A percentile compares a stretch with the other conserved stretches of the same genome.
Evolutionary conservation across 306 rosid species (phyloP).

Genomic region (Oxytropis ochrocephala): DNA sequence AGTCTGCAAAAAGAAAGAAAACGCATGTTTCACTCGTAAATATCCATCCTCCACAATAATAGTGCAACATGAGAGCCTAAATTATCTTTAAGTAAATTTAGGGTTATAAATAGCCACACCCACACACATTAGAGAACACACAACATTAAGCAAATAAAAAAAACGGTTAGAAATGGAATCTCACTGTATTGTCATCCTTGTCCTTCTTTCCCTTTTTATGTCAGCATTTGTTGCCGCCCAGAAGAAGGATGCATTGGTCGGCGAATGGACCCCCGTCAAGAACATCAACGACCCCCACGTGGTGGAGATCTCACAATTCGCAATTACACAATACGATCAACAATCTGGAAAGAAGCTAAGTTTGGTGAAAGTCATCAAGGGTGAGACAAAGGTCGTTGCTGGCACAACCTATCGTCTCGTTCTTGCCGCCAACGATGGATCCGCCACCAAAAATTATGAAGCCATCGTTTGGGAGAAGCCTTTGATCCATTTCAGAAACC

Average conservation of each 20-base stretch:
- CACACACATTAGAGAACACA: not conserved
- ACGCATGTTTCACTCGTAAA: too few relatives aligned
- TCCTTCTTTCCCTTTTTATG: conserved; percentile 13
- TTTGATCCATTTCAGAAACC: conserved; percentile 18
- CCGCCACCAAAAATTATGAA: not conserved
- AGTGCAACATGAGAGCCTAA: too few relatives aligned
- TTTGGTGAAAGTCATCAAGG: conserved; percentile 27
- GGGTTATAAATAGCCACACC: not conserved
- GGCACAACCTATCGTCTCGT: conserved; percentile 28
- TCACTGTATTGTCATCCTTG: not conserved
- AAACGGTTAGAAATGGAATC: conserved; percentile 18
- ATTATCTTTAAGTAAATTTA: too few relatives aligned
- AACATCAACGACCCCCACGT: conserved; percentile 34
- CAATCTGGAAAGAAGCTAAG: conserved; percentile 1
- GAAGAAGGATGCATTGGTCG: not conserved
- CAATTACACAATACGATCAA: conserved; percentile 43
- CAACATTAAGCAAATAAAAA: not conserved
- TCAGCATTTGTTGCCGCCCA: not conserved
- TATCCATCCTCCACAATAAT: too few relatives aligned
- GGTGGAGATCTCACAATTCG: conserved; percentile 42
- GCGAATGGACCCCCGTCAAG: conserved; percentile 40
- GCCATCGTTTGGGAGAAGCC: conserved; percentile 25
- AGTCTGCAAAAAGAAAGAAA: too few relatives aligned
- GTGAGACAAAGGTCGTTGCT: conserved; percentile 39
- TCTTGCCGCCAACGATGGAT: too few relatives aligned